phyloP scores from a whole-genome alignment of 768 basidiomycete species.

The Suillus ampliporus region DNA sequence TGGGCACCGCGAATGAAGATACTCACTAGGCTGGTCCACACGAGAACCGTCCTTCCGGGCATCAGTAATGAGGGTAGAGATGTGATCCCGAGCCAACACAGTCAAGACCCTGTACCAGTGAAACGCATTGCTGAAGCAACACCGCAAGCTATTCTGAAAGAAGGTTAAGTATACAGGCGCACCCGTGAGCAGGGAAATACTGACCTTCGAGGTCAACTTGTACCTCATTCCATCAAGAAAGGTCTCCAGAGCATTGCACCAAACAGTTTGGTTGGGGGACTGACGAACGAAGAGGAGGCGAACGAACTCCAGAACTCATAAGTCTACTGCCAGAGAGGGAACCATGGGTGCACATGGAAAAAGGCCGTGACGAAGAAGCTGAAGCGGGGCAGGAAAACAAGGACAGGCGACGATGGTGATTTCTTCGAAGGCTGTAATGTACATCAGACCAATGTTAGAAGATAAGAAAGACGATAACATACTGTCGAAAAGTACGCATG shows the following conservation, averaged over 20 bases:
- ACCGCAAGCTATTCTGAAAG: slow-evolving; percentile 28
- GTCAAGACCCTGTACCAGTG: slow-evolving; percentile 32
- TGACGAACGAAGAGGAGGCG: slow-evolving; percentile 29
- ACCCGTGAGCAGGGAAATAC: slow-evolving; percentile 1
- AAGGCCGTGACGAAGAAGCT: slow-evolving; percentile 30
- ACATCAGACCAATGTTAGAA: background rate
- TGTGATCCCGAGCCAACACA: slow-evolving; percentile 15
- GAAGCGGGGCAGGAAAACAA: slow-evolving; percentile 19
- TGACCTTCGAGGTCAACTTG: slow-evolving; percentile 24
- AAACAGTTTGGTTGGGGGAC: slow-evolving; percentile 34
- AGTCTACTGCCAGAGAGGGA: slow-evolving; percentile 39
- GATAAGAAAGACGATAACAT: slow-evolving; percentile 1
- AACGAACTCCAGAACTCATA: slow-evolving; percentile 37
- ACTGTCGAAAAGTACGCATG: slow-evolving; percentile 9
- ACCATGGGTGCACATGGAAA: slow-evolving; percentile 36
- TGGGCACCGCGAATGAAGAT: slow-evolving; percentile 29
- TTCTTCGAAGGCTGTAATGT: slow-evolving; percentile 7
- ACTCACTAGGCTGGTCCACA: slow-evolving; percentile 20
- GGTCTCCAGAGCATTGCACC: slow-evolving; percentile 32
- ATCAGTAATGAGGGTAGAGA: slow-evolving; percentile 13
- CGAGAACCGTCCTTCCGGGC: background rate
- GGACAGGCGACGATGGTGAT: slow-evolving; percentile 7
- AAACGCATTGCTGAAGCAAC: slow-evolving; percentile 31
- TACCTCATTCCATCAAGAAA: slow-evolving; percentile 26
- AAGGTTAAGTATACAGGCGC: background rate